These are phyloP conservation scores for Fistulifera solaris DNA, from an alignment of 108 stramenopile species.

Conservation along the genomic window DNA sequence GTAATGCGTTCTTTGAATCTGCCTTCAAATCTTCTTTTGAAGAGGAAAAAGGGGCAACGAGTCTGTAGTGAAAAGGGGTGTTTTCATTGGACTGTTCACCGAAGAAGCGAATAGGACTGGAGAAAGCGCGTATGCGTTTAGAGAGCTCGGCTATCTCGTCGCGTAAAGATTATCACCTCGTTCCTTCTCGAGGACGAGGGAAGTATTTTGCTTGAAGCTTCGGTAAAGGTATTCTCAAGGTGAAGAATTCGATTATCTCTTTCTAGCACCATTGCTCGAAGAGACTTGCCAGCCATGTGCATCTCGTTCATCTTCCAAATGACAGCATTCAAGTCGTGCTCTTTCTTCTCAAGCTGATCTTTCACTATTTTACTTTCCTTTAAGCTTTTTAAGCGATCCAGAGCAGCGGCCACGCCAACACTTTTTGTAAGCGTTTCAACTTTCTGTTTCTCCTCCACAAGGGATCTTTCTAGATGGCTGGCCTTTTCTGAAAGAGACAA, in stretches of 20 bases:
- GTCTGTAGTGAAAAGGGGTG: not conserved
- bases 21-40: no score
- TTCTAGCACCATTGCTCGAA: conserved; percentile 61
- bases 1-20: no score
- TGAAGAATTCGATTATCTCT: conserved; percentile 75
- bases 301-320: conserved; percentile 88
- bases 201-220: conserved; percentile 27
- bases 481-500: conserved; percentile 56
- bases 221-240: conserved; percentile 66
- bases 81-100: not conserved
- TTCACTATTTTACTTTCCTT: conserved; percentile 55
- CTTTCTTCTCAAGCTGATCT: conserved; percentile 64
- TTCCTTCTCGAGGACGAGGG: not conserved
- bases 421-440: conserved; percentile 57
- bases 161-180: not conserved
- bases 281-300: conserved; percentile 78
- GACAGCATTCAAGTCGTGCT: conserved; percentile 65
- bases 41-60: no score
- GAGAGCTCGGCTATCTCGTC: not conserved
- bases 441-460: conserved; percentile 71
- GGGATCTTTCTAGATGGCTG: conserved; percentile 59
- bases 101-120: not conserved
- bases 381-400: conserved; percentile 47
- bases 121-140: not conserved
- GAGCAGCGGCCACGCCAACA: conserved; percentile 31